Base-by-base conservation (phyloP, 371 early-diverging fungal species). In the Zopfochytrium polystomum region DNA sequence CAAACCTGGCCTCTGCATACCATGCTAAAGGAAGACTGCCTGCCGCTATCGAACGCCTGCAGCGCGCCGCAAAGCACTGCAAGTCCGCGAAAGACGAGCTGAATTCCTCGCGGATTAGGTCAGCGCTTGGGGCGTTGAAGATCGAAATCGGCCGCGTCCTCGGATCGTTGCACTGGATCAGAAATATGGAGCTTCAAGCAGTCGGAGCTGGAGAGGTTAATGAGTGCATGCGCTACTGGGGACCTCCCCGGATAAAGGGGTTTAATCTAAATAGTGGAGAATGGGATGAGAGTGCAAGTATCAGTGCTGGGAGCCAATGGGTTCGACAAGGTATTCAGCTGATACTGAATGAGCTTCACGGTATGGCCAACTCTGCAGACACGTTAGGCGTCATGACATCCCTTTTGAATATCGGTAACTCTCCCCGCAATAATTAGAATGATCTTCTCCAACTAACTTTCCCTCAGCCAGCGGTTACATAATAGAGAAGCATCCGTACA, bases 161-260 rank as follows among this genome's bases (percentile, higher is more conserved):
- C 18, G 63, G 65, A 34, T 13, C 33, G n/a, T 43, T 75, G 33
- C 71, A 72, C 31, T 72, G 70, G 72, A 43, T 66, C 4, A 54
- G 65, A 2, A 61, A 68, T n/a, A 68, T 70, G 67, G 66, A 73
- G 30, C 23, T 45, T 2, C 63, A 70, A 52, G 62, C 63, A 18
- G 25, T 54, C 3, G 64, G 63, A 4, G 55, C 53, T 20, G 58
- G 58, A 13, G 64, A 65, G 50, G 53, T 73, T 30, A 62, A 66
- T 6, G 72, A 68, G 42, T 72, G 71, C 50, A 62, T 64, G 15
- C 63, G 65, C 25, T 74, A 68, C 49, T 75, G 76, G 76, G 70
- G 71, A 26, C 73, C 76, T 29, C 73, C 76, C 15, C 34, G 68
- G 13, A 33, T 71, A 48, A 63, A 65, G 26, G 64, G 54, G 13